phyloP scores from a whole-genome alignment of 768 basidiomycete species.

The Lanmaoa pseudosensibilis region DNA sequence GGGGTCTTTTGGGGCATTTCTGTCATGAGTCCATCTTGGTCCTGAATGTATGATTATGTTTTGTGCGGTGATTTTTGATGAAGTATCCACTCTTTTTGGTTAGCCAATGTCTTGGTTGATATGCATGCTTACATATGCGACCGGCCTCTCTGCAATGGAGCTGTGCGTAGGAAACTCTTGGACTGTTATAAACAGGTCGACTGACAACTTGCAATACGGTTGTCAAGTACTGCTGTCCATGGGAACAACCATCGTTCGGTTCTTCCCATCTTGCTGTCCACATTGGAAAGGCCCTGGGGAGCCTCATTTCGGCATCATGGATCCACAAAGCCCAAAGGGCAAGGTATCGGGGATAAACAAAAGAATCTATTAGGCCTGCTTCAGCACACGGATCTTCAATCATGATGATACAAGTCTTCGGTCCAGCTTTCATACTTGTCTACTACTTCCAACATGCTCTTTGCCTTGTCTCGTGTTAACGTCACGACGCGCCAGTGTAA shows the following conservation, averaged over 20 bases:
- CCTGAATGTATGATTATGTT: not conserved
- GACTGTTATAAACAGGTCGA: too few relatives aligned
- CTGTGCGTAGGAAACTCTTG: not conserved
- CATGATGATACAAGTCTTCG: slow-evolving; percentile 2
- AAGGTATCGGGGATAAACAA: not conserved
- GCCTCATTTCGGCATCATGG: not conserved
- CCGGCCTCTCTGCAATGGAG: not conserved
- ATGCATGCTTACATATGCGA: not conserved
- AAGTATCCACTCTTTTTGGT: not conserved
- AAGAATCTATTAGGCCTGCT: not conserved
- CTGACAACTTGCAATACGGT: not conserved
- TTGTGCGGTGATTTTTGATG: not conserved
- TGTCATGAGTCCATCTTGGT: not conserved
- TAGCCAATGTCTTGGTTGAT: not conserved
- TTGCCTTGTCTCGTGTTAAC: not conserved
- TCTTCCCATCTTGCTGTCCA: not conserved
- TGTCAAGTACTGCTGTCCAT: not conserved
- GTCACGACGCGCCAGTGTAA: not conserved
- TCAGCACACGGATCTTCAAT: not conserved
- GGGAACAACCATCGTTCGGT: not conserved
- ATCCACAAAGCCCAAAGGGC: not conserved
- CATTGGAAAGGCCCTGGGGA: not conserved
- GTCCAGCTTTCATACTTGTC: slow-evolving; percentile 7
- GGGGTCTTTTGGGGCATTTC: not conserved
- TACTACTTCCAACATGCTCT: not conserved